Percentiles rank a stretch among this genome's conserved stretches.
Conservation (phyloP, 2,329 filamentous ascomycete genomes). For the Mollisia scopiformis region DNA sequence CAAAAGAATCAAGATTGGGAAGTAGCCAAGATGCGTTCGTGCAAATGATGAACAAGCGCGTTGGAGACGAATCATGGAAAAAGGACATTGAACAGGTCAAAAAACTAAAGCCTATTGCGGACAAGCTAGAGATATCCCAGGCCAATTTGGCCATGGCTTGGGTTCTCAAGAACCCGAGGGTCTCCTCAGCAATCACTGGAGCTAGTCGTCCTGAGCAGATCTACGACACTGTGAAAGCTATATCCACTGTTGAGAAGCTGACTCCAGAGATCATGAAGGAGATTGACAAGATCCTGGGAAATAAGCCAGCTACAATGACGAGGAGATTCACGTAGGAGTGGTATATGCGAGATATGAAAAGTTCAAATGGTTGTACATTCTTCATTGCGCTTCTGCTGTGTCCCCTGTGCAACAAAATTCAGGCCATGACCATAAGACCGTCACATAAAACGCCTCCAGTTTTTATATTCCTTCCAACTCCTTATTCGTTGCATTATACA, state of each 20-base stretch:
- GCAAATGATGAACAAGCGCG: slow-evolving; percentile 44
- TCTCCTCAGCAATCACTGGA: slow-evolving; percentile 64
- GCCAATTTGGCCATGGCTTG: slow-evolving; percentile 60
- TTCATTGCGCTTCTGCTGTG: not conserved
- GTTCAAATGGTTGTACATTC: not conserved
- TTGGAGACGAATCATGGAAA: slow-evolving; percentile 55
- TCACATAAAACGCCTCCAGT: no score
- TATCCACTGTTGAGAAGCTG: slow-evolving; percentile 56
- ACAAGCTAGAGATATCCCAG: slow-evolving; percentile 58
- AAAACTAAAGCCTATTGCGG: slow-evolving; percentile 63
- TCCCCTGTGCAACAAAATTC: not conserved
- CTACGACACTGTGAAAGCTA: slow-evolving; percentile 59
- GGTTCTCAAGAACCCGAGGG: slow-evolving; percentile 63
- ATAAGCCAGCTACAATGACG: slow-evolving; percentile 52
- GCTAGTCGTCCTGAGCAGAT: slow-evolving; percentile 62
- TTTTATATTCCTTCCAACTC: not conserved
- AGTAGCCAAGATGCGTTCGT: slow-evolving; percentile 55
- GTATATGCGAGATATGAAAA: not conserved
- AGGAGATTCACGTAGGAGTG: slow-evolving; percentile 25
- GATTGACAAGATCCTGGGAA: slow-evolving; percentile 61
- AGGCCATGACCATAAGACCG: not conserved
- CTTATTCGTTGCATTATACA: not conserved
- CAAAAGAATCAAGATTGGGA: slow-evolving; percentile 60
- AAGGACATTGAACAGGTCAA: slow-evolving; percentile 61
- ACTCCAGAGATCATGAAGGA: slow-evolving; percentile 61